Evolutionary conservation across 768 basidiomycete genomes (phyloP).

Genomic region (Leccinum variicolor): DNA sequence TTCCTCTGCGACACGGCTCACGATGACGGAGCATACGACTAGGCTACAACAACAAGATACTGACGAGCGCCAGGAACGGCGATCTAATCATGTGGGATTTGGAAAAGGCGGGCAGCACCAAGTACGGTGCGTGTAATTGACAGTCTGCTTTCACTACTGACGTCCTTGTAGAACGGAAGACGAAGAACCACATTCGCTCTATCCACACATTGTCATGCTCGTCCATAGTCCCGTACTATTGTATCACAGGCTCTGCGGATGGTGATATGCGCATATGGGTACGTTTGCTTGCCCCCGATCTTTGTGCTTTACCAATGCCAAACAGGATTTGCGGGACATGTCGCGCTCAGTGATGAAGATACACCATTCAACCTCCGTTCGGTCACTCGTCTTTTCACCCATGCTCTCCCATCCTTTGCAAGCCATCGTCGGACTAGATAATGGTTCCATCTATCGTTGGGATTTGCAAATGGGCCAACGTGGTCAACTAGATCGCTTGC

Average conservation of each 20-base stretch:
- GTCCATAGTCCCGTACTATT: slow-evolving; percentile 63
- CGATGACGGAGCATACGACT: slow-evolving; percentile 3
- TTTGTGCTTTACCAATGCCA: slow-evolving; percentile 1
- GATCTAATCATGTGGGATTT: slow-evolving; percentile 85
- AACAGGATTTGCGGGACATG: slow-evolving; percentile 71
- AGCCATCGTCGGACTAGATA: slow-evolving; percentile 65
- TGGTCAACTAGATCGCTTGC: slow-evolving; percentile 66
- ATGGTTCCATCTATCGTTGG: slow-evolving; percentile 74
- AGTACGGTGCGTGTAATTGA: slow-evolving; percentile 54
- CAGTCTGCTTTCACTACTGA: slow-evolving; percentile 11
- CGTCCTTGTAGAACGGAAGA: slow-evolving; percentile 53
- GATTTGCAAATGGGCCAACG: slow-evolving; percentile 76
- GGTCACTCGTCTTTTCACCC: slow-evolving; percentile 69
- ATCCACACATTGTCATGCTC: slow-evolving; percentile 71
- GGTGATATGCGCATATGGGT: slow-evolving; percentile 83
- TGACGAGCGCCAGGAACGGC: slow-evolving; percentile 78
- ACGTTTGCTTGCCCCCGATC: slow-evolving; percentile 14
- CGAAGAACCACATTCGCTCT: slow-evolving; percentile 68
- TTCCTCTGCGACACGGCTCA: background rate
- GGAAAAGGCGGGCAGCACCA: slow-evolving; percentile 59
- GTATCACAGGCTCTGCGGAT: slow-evolving; percentile 77
- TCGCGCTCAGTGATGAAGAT: slow-evolving; percentile 67
- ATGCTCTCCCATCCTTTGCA: slow-evolving; percentile 62
- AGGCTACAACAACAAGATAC: slow-evolving; percentile 73
- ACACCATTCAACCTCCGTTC: slow-evolving; percentile 64